These are phyloP conservation scores for Chalciporus sp. DNA, from an alignment of 1,284 basidiomycete species.

Conservation along the genomic window DNA sequence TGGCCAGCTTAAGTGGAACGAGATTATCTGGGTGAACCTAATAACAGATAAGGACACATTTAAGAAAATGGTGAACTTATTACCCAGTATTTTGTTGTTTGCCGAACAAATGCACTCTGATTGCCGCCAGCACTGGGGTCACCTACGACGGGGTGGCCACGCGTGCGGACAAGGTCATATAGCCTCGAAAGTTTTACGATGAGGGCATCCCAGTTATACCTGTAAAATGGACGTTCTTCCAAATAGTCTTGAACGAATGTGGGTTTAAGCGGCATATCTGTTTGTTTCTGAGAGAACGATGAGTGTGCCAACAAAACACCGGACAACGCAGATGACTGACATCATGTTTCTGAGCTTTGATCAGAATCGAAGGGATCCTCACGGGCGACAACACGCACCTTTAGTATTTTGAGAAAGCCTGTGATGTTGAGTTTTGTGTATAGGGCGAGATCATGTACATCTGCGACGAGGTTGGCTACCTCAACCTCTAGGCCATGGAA, in stretches of 20 bases:
- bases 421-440: slow-evolving; percentile 97
- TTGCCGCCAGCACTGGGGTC: slow-evolving; percentile 93
- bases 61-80: slow-evolving; percentile 20
- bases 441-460: slow-evolving; percentile 96
- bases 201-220: slow-evolving; percentile 88
- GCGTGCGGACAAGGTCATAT: slow-evolving; percentile 94
- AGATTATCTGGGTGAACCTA: slow-evolving; percentile 93
- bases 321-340: slow-evolving; percentile 40
- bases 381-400: slow-evolving; percentile 49
- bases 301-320: slow-evolving; percentile 2
- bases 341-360: slow-evolving; percentile 70
- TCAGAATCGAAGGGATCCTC: slow-evolving; percentile 4
- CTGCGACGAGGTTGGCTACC: slow-evolving; percentile 94
- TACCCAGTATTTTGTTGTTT: slow-evolving; percentile 99
- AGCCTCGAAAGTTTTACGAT: slow-evolving; percentile 97
- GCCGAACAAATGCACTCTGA: slow-evolving; percentile 96
- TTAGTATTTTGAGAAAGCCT: slow-evolving; percentile 99
- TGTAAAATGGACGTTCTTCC: slow-evolving; percentile 96
- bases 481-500: slow-evolving; percentile 94
- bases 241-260: slow-evolving; percentile 89
- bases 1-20: slow-evolving; percentile 94
- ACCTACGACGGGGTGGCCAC: slow-evolving; percentile 92
- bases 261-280: slow-evolving; percentile 61
- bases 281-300: slow-evolving; percentile 72
- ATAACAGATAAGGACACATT: slow-evolving; percentile 9